These are phyloP conservation scores for Mangifera indica DNA, from an alignment of 345 rosid genomes.

Conservation along the genomic window DNA sequence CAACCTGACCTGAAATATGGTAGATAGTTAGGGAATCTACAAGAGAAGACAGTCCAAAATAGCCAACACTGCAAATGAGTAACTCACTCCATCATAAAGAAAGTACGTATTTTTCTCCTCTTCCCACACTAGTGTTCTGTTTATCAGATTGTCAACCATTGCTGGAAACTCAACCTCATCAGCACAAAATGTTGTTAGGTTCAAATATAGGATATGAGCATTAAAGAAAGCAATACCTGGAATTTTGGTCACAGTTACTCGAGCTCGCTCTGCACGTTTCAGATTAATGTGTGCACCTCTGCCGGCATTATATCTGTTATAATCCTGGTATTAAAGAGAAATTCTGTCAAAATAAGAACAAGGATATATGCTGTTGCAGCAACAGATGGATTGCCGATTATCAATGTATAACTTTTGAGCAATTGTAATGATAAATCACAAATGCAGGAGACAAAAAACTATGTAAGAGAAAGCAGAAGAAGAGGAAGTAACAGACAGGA, in stretches of 20 bases:
- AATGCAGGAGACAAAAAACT: constrained; percentile 6
- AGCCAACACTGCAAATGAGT: constrained; percentile 11
- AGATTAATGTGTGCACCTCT: constrained; percentile 93
- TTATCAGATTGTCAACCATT: constrained; percentile 82
- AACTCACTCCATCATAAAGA: constrained; percentile 88
- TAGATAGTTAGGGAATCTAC: not conserved
- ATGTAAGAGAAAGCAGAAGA: not conserved
- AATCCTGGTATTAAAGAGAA: constrained; percentile 50
- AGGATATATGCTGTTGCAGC: not conserved
- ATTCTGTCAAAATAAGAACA: not conserved
- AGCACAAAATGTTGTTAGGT: constrained; percentile 12
- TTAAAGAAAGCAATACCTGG: constrained; percentile 53
- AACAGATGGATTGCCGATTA: constrained; percentile 8
- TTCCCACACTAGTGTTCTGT: constrained; percentile 79
- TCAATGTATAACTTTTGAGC: not conserved
- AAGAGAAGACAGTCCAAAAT: constrained; percentile 9
- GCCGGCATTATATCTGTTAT: constrained; percentile 77
- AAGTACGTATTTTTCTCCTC: constrained; percentile 56
- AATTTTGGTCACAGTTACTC: constrained; percentile 76
- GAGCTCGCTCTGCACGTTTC: constrained; percentile 91
- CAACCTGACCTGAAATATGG: constrained; percentile 58
- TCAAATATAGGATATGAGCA: constrained; percentile 9
- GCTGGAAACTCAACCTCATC: constrained; percentile 41
- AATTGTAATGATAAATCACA: not conserved
- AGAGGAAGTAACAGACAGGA: not conserved